Conservation (phyloP, 441 rosid genomes). For the Monsonia emarginata region DNA sequence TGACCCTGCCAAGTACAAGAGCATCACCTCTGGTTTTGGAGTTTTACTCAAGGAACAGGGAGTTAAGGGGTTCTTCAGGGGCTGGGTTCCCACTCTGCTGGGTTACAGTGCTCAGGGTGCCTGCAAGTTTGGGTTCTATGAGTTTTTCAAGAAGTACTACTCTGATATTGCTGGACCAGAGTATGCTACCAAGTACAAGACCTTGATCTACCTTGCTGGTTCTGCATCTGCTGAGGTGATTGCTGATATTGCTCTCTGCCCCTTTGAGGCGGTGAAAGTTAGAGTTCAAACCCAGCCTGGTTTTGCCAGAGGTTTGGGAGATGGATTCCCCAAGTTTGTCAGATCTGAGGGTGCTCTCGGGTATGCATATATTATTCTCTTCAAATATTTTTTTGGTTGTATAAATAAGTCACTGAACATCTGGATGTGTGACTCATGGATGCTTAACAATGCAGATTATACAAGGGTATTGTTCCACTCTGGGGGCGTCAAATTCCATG, state of each 20-base stretch:
- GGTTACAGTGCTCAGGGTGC: conserved; percentile 99
- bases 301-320: conserved; percentile 83
- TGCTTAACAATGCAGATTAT: conserved; percentile 48
- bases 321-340: conserved; percentile 91
- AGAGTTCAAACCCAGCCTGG: conserved; percentile 99
- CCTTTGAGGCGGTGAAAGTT: conserved; percentile 98
- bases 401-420: not conserved
- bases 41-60: conserved; percentile 87
- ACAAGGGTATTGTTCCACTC: conserved; percentile 90
- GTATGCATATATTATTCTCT: conserved; percentile 31
- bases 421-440: not conserved
- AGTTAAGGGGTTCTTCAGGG: conserved; percentile 77
- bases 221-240: conserved; percentile 99
- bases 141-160: conserved; percentile 89
- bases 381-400: not conserved
- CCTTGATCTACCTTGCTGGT: conserved; percentile 96
- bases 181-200: conserved; percentile 71
- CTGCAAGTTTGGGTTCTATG: conserved; percentile 96
- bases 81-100: conserved; percentile 94
- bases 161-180: conserved; percentile 95
- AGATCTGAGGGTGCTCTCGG: conserved; percentile 83
- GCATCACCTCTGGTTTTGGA: conserved; percentile 91
- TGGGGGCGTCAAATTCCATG: conserved; percentile 99
- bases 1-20: conserved; percentile 91
- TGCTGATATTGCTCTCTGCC: conserved; percentile 98